A percentile compares a stretch with the other conserved stretches of the same genome.
phyloP scores from a whole-genome alignment of 1,284 basidiomycete genomes.

The Irpex sp. region DNA sequence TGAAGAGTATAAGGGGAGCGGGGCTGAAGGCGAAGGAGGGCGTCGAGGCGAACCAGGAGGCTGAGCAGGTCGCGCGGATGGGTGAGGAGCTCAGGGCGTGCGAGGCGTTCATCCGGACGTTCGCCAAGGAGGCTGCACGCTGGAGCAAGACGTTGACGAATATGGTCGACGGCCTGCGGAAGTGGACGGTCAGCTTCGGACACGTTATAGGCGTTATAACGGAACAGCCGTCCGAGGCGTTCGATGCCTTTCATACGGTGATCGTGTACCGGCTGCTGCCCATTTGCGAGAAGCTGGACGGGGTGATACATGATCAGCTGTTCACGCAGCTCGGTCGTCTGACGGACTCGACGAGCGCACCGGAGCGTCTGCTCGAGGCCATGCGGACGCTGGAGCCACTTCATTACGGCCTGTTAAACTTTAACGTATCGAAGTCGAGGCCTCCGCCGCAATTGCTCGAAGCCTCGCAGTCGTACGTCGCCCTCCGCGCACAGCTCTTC shows the following conservation, averaged over 20 bases:
- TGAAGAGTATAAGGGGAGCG: constrained; percentile 45
- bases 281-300: constrained; percentile 48
- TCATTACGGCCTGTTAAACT: constrained; percentile 62
- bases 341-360: constrained; percentile 52
- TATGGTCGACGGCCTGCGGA: constrained; percentile 43
- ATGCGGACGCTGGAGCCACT: constrained; percentile 69
- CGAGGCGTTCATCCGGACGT: constrained; percentile 47
- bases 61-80: constrained; percentile 48
- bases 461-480: constrained; percentile 70
- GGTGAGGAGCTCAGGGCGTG: constrained; percentile 49
- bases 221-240: constrained; percentile 54
- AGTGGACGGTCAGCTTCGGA: constrained; percentile 65
- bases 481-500: constrained; percentile 64
- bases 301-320: constrained; percentile 46
- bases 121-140: constrained; percentile 54
- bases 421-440: constrained; percentile 57
- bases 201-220: constrained; percentile 60
- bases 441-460: constrained; percentile 61
- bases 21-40: constrained; percentile 29
- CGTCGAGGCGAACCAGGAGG: constrained; percentile 45
- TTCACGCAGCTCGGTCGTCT: constrained; percentile 54
- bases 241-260: constrained; percentile 66
- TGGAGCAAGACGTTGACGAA: constrained; percentile 53
- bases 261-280: constrained; percentile 52
- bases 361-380: constrained; percentile 60